A percentile compares a stretch with the other conserved stretches of the same genome.
These are phyloP conservation scores for Gossypium schwendimanii DNA, from an alignment of 441 rosid genomes.

Conservation along the genomic window DNA sequence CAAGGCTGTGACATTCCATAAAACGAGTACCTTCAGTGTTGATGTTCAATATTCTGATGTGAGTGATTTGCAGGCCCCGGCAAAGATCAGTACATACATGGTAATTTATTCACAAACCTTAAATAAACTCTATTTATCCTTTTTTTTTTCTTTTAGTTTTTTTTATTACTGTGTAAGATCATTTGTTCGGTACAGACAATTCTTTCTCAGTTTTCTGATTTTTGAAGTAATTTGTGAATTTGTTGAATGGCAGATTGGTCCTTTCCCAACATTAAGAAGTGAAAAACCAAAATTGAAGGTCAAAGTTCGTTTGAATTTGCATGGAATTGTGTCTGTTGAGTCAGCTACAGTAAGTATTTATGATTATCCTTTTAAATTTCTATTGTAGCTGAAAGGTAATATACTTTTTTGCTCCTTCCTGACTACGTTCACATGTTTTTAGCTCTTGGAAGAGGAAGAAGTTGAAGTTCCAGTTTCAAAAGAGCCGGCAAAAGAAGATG, in stretches of 20 bases:
- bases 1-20: conserved; percentile 76
- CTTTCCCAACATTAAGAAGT: conserved; percentile 67
- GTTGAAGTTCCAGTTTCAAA: conserved; percentile 65
- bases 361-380: not conserved
- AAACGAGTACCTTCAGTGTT: conserved; percentile 65
- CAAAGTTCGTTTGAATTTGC: conserved; percentile 73
- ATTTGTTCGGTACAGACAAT: not conserved
- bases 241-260: conserved; percentile 66
- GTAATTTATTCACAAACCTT: conserved; percentile 24
- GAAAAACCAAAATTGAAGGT: conserved; percentile 81
- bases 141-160: not conserved
- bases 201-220: not conserved
- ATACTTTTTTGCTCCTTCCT: not conserved
- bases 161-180: not conserved
- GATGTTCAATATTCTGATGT: conserved; percentile 74
- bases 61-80: conserved; percentile 49
- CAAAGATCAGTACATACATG: conserved; percentile 71
- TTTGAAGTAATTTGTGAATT: conserved; percentile 3
- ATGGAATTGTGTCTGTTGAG: conserved; percentile 81
- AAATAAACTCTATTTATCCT: not conserved
- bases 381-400: not conserved
- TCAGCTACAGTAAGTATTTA: conserved; percentile 67
- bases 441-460: conserved; percentile 94
- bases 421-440: conserved; percentile 3
- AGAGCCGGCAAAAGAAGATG: conserved; percentile 45